A percentile compares a stretch with the other conserved stretches of the same genome.
These are phyloP conservation scores for Nakazawaea ambrosiae DNA, from an alignment of 805 yeast species.

Conservation along the genomic window DNA sequence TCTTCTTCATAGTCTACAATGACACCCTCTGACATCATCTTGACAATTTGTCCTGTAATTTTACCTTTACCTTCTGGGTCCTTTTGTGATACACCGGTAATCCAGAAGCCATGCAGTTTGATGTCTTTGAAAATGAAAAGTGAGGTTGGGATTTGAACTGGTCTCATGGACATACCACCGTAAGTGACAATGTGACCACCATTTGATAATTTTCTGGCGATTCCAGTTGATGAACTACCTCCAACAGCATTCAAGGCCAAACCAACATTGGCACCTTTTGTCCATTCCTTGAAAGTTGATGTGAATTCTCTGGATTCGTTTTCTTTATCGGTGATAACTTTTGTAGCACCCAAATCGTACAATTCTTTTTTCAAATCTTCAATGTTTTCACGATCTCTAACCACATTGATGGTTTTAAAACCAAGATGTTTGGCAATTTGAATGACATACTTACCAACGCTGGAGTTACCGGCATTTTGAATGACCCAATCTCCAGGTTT, in stretches of 20 bases:
- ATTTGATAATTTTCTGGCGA: slow-evolving; percentile 73
- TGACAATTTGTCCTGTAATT: slow-evolving; percentile 48
- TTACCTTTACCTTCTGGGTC: slow-evolving; percentile 54
- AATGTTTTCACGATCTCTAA: slow-evolving; percentile 78
- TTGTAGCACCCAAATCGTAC: slow-evolving; percentile 69
- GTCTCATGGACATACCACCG: slow-evolving; percentile 97
- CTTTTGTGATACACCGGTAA: slow-evolving; percentile 56
- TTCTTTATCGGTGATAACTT: slow-evolving; percentile 86
- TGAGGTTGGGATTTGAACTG: slow-evolving; percentile 86
- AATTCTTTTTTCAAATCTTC: slow-evolving; percentile 51
- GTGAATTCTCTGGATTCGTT: slow-evolving; percentile 63
- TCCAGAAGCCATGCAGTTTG: slow-evolving; percentile 89
- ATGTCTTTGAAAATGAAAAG: slow-evolving; percentile 85
- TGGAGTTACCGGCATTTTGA: slow-evolving; percentile 95
- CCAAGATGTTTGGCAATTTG: slow-evolving; percentile 81
- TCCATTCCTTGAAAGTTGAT: slow-evolving; percentile 48
- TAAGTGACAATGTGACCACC: slow-evolving; percentile 82
- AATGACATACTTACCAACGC: slow-evolving; percentile 86
- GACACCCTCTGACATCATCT: slow-evolving; percentile 52
- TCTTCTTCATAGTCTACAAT: slow-evolving; percentile 40
- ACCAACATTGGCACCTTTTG: slow-evolving; percentile 47
- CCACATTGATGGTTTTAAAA: slow-evolving; percentile 76
- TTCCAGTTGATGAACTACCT: slow-evolving; percentile 74
- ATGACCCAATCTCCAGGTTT: slow-evolving; percentile 81
- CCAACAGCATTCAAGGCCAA: slow-evolving; percentile 92